Base-by-base conservation (phyloP, 805 yeast genomes). In the Brettanomyces nanus region DNA sequence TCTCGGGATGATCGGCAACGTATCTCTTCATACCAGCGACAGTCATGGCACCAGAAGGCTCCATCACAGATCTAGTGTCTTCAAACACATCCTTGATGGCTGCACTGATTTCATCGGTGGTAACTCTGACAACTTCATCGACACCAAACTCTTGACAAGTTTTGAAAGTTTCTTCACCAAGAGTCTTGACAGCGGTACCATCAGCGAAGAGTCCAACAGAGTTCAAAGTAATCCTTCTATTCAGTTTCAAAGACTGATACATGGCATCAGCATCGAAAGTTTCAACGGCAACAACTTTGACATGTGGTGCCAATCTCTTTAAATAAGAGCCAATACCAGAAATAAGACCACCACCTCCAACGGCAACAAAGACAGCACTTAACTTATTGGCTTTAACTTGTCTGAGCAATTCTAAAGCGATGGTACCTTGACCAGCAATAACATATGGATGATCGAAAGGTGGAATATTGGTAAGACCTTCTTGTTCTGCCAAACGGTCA, bases 401-500 rank as follows among this genome's bases (percentile, higher is more conserved):
- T 58, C 96, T 77, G 39, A 92, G 65, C 19, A 92, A 65, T 62
- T 92, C 99, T 75, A 89, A 73, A 3, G 95, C 98, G 45, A 90
- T 80, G 19, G 99, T 92, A 42, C 97, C 99, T 62, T 92, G 99
- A 19, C 99, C 99, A 6, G 99, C 98, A 62, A 92, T 86, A 46
- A 92, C 96, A 49, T 80, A 85, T 2, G 99, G 99, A 54, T 92
- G 97, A 55, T 92, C 95, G 57, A 92, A 92, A 1, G 99, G 99
- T n/a, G 98, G 98, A 32, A 92, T 84, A 51, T 86, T 82, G 5
- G 92, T 83, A 51, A 85, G 67, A 11, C 85, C 87, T 42, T 85
- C 73, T 52, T 79, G 77, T 22, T 64, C 63, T 20, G 82, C 64
- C 38, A 92, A 63, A 40, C 95, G 66, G 2, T 71, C 69, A 62